Conservation (phyloP, 2,329 filamentous ascomycete species). For the Scedosporium minutisporum region DNA sequence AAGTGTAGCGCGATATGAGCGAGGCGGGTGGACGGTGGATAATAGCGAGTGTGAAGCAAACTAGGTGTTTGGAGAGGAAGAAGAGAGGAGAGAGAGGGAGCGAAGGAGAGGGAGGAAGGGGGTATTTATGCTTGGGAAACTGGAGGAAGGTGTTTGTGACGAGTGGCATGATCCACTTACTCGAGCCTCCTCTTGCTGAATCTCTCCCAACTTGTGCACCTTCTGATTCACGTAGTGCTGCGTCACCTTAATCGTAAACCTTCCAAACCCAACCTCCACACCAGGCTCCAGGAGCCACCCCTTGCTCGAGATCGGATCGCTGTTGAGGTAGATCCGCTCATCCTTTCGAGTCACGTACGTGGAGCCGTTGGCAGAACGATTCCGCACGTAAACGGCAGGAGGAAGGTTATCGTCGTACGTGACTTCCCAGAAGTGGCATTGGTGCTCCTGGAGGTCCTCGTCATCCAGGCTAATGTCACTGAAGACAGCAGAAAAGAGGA, state of each 20-base stretch:
- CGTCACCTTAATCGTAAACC: neutral
- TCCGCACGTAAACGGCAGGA: neutral
- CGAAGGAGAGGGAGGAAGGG: neutral
- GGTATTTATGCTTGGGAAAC: neutral
- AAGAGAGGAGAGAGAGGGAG: too few species aligned
- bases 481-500: neutral
- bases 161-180: neutral
- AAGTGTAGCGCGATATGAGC: too few species aligned
- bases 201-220: neutral
- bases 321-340: neutral
- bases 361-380: neutral
- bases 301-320: neutral
- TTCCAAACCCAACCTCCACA: neutral
- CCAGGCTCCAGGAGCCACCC: slow-evolving; percentile 2
- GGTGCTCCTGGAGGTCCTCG: neutral
- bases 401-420: neutral
- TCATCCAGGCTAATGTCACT: neutral
- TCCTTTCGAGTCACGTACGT: neutral
- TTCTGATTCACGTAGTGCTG: neutral
- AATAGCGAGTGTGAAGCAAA: too few species aligned
- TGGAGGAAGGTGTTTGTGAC: neutral
- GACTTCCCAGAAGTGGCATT: neutral
- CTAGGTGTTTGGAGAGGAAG: too few species aligned
- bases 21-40: too few species aligned
- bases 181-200: neutral